Base-by-base conservation (phyloP, 1,139 yeast genomes). In the Yamadazyma atlantica region DNA sequence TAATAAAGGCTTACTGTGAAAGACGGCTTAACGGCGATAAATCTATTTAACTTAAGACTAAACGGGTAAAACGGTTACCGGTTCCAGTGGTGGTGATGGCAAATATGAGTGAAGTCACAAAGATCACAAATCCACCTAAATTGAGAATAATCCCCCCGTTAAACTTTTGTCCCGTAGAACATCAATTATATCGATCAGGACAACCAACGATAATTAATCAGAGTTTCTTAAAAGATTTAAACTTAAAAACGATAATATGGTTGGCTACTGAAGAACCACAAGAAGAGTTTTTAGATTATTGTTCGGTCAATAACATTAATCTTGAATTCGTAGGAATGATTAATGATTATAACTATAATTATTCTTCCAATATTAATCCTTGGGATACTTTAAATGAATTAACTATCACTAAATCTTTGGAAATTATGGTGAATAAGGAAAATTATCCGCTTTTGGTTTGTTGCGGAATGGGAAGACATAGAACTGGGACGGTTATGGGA, bases 381-480 rank as follows among this genome's bases (percentile, higher is more conserved):
- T 90, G 98, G 98, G 97, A 92, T 61, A 92, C 96, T n/a, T 69
- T 92, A 32, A 85, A 89, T 22, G 96, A 89, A 54, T 73, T 78
- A 28, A 82, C 95, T 22, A 89, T 90, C 35, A 78, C 78, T 24
- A 82, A 79, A 45, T 95, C 97, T 0, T 65, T 90, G 45, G 86
- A 83, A 47, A 72, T 88, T 32, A 82, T 90, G 26, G 77, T 83
- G 37, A 77, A 86, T 51, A 73, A 73, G 45, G 73, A 76, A n/a
- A 79, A 82, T 55, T 86, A 87, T 53, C 97, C 98, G 0, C 53
- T 90, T 44, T 65, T 92, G 36, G 92, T 89, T 6, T 90, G 97
- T 60, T 92, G 97, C 55, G 96, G 97, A 10, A 90, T 90, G 97
- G 98, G 98, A 0, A 70, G 97, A 49, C 97, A 92, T 59, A 73